Base-by-base conservation (phyloP, 345 rosid genomes). In the Eucalyptus curtisii region DNA sequence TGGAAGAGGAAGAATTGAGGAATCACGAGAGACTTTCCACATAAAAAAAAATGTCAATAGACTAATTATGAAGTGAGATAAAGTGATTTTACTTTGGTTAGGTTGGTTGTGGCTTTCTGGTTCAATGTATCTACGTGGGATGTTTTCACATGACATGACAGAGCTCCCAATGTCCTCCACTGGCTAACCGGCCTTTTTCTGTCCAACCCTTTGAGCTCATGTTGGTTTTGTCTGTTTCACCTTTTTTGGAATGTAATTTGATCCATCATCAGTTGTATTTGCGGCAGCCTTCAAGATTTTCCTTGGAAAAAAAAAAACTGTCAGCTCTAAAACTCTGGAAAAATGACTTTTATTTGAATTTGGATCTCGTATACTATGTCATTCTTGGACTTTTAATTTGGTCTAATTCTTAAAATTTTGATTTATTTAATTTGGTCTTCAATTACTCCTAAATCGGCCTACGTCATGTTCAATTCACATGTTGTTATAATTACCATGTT, bases 341-440 rank as follows among this genome's bases (percentile, higher is more conserved):
- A 68, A 8, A 31, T 16, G 2, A 31, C 5, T 8, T 3, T 2
- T 68, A 3, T 19, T 4, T 31, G 2, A 31, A 15, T 33, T 68
- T 4, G 16, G 24, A 0, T 9, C 2, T 2, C 0, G 59, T 7
- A 16, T 19, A 4, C 4, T 0, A 68, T 31, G 1, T 33, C 11
- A 31, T 31, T 14, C 1, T 31, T 8, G 7, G 3, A 16, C 0
- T 68, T 31, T 68, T 68, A 68, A 68, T 68, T 16, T 68, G 1
- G 1, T 31, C 42, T 64, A 7, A 1, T 30, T n/a, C 3, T n/a
- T 4, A 13, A 13, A 64, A 0, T 64, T 64, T 64, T 15, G 2
- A 64, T 61, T 61, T 13, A 30, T 61, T 61, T 13, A 30, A 30
- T 30, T 1, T 3, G 3, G 3, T 6, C 0, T 61, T 61, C 1